phyloP scores from a whole-genome alignment of 805 yeast species.

The Candida chauliodis region DNA sequence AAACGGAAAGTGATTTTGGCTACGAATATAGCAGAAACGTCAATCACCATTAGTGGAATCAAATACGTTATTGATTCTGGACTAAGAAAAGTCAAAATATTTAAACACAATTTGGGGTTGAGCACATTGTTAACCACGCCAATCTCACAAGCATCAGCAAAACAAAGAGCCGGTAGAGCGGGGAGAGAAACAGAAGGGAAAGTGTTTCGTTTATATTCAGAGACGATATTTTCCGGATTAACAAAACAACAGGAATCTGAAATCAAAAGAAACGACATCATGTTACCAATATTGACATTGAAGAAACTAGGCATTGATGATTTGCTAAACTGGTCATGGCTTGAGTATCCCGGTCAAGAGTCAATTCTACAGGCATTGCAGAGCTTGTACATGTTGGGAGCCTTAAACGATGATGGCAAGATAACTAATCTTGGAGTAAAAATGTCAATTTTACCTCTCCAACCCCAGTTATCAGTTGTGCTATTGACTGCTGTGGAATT shows the following conservation, averaged over 20 bases:
- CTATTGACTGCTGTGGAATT: conserved; percentile 64
- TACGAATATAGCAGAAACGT: conserved; percentile 97
- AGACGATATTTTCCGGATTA: conserved; percentile 58
- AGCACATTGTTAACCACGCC: conserved; percentile 93
- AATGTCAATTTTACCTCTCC: conserved; percentile 85
- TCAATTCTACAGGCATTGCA: conserved; percentile 73
- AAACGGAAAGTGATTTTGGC: conserved; percentile 85
- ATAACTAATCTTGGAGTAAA: conserved; percentile 78
- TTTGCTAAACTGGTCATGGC: conserved; percentile 85
- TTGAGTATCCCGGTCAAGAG: conserved; percentile 82
- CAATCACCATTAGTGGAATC: conserved; percentile 93
- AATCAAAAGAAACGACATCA: conserved; percentile 79
- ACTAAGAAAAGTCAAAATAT: conserved; percentile 85
- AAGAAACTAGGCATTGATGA: conserved; percentile 83
- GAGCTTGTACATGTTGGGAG: conserved; percentile 74
- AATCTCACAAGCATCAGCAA: conserved; percentile 89
- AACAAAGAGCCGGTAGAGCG: conserved; percentile 98
- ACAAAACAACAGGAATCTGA: conserved; percentile 89
- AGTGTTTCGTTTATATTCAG: conserved; percentile 80
- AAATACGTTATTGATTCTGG: conserved; percentile 93
- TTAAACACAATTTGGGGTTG: conserved; percentile 89
- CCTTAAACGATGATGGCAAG: conserved; percentile 70
- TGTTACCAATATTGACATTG: conserved; percentile 78
- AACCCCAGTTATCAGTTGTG: conserved; percentile 90
- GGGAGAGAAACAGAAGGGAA: conserved; percentile 94